phyloP scores from a whole-genome alignment of 83 land plant genomes.

The Diphasiastrum complanatum region DNA sequence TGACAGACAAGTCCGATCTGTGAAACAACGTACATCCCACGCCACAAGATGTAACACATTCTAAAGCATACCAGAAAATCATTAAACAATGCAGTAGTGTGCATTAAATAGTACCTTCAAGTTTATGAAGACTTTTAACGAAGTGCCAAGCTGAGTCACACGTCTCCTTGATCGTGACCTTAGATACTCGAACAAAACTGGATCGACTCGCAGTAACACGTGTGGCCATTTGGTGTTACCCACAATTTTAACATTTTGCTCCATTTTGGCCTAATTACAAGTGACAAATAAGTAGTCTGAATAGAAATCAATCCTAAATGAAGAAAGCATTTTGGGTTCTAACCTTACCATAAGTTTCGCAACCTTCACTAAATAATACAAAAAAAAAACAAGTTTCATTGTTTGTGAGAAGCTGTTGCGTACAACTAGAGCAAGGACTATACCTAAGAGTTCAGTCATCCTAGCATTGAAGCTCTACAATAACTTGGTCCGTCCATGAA shows the following conservation, averaged over 20 bases:
- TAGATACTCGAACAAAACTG: constrained; percentile 61
- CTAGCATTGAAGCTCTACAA: no score
- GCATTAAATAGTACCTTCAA: constrained; percentile 39
- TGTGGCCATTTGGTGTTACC: constrained; percentile 66
- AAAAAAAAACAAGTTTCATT: no score
- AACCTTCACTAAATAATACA: not conserved
- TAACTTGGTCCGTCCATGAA: no score
- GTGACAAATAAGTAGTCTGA: not conserved
- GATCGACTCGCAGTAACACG: constrained; percentile 62
- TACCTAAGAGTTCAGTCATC: no score
- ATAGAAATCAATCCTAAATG: not conserved
- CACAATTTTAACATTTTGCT: constrained; percentile 27
- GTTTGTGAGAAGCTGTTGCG: no score
- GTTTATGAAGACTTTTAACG: constrained; percentile 69
- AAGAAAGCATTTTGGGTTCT: not conserved
- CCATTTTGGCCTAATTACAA: constrained; percentile 33
- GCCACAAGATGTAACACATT: not conserved
- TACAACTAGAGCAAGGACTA: no score
- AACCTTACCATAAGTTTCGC: not conserved
- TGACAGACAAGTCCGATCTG: not conserved
- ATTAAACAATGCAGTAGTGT: not conserved
- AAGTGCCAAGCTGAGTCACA: constrained; percentile 53
- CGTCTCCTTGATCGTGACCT: constrained; percentile 69
- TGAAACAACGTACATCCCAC: not conserved
- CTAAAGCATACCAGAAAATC: not conserved